Percentiles rank a stretch among this genome's conserved stretches.
phyloP scores from a whole-genome alignment of 306 rosid genomes.

The Bauhinia variegata region DNA sequence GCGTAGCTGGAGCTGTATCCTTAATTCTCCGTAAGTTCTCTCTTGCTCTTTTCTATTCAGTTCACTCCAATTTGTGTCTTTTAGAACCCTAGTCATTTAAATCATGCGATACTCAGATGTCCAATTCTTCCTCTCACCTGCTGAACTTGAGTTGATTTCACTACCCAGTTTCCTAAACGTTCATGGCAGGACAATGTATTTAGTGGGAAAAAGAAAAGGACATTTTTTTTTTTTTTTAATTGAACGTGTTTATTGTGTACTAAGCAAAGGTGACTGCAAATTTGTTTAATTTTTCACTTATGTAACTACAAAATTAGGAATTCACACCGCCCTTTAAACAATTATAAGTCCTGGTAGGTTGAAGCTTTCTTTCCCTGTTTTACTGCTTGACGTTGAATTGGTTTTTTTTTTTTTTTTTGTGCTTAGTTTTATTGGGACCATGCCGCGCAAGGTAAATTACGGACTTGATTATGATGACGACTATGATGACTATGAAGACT shows the following conservation, averaged over 20 bases:
- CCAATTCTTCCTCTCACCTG: background rate
- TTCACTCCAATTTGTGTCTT: too few species aligned
- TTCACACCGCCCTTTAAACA: background rate
- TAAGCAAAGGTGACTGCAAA: background rate
- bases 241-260: background rate
- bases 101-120: background rate
- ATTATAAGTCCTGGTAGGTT: constrained; percentile 6
- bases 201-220: background rate
- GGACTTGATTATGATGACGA: constrained; percentile 72
- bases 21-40: constrained; percentile 4
- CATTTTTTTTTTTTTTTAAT: background rate
- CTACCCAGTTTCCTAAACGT: too few species aligned
- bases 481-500: constrained; percentile 60
- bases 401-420: constrained; percentile 1
- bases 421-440: constrained; percentile 39
- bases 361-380: too few species aligned
- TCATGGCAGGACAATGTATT: background rate
- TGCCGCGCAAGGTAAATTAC: constrained; percentile 82
- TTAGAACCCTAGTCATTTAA: background rate
- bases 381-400: constrained; percentile 13
- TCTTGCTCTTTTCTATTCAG: background rate
- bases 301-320: background rate
- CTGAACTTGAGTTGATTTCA: background rate
- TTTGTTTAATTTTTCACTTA: background rate
- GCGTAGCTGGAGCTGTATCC: background rate